Evolutionary conservation across 345 rosid genomes (phyloP), one percentile per base, ranked within the genome.

Genomic region (Clarkia xantiana): DNA sequence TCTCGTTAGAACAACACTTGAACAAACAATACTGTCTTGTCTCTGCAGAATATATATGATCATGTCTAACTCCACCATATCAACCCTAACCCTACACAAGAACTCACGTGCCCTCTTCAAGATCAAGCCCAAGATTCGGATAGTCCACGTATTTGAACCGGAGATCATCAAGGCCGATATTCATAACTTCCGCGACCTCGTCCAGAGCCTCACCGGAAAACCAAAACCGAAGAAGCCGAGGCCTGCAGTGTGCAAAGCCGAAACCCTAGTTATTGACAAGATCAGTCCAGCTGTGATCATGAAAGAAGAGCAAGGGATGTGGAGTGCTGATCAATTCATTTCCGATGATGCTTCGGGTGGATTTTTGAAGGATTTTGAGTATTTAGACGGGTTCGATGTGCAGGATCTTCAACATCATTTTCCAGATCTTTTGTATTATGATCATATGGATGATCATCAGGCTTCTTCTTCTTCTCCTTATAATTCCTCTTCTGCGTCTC

Each of bases 101-200:
- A 56, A 65, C 14, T 89, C 95, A 14, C 68, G 58, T 2, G 50
- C 66, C 11, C 69, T 78, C 34, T 63, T 82, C 42, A 84, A 88
- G 69, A 34, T 71, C 15, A 81, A 84, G 78, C 94, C 94, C 0
- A 79, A 78, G 71, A 74, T 86, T 10, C 76, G 94, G 18, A 81
- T 91, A 29, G 75, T 86, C 56, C 96, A 91, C 76, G 73, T 86
- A 62, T 79, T 77, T 66, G 93, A 88, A 19, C 97, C 97, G 11
- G 94, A 86, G 72, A 83, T 91, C 71, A 91, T 86, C 81, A 78
- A 83, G 63, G 83, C 96, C 16, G 96, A 86, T 63, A 89, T 65
- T 11, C 84, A 78, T 4, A 86, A 79, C 76, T 91, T 91, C 63
- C 62, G 93, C 44, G 96, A 84, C 62, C 70, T 91, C 29, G 98